Base-by-base conservation (phyloP, 2,329 filamentous ascomycete species). In the Fusarium pseudonygamai region DNA sequence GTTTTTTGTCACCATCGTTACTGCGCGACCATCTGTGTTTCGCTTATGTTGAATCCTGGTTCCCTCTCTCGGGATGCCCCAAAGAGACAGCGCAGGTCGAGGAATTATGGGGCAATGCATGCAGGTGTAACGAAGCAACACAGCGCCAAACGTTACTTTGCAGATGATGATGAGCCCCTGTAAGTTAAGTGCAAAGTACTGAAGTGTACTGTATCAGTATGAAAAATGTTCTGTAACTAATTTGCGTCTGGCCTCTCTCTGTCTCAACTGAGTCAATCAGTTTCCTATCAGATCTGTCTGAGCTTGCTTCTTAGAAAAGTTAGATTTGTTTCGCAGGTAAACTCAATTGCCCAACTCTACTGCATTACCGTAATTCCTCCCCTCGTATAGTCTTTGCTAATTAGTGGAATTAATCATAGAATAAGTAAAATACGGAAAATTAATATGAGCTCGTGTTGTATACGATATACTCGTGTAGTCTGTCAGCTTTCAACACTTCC, bases 101-200 rank as follows among this genome's bases (percentile, higher is more conserved):
- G 36, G n/a, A 69, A 53, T 43, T 52, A 68, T 72, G 68, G 68
- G 57, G 52, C 67, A 12, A 43, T 58, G 53, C 45, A 67, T 59
- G 71, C 59, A 74, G 47, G 62, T 72, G 71, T 74, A 74, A 74
- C 67, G 67, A 74, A 74, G 67, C 62, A 71, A 42, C 30, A 52
- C 30, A 47, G 37, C 32, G 63, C 57, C 66, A 67, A 63, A 73
- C 71, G 71, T 73, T 73, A 74, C 71, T 61, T 58, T 69, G 65
- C 65, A 69, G 47, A 66, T 64, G 43, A 42, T 64, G 47, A 66
- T 64, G 43, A 42, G 40, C 30, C 65, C 65, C 64, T 68, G 64
- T 40, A 68, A 61, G 50, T 53, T 28, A 18, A 39, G 18, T 34
- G 30, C n/a, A 34, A 45, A 68, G 63, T 53, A 67, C 47, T 34